Percentiles rank a stretch among this genome's conserved stretches.
Conservation (phyloP, 1,284 basidiomycete genomes). For the Malassezia yamatoensis region DNA sequence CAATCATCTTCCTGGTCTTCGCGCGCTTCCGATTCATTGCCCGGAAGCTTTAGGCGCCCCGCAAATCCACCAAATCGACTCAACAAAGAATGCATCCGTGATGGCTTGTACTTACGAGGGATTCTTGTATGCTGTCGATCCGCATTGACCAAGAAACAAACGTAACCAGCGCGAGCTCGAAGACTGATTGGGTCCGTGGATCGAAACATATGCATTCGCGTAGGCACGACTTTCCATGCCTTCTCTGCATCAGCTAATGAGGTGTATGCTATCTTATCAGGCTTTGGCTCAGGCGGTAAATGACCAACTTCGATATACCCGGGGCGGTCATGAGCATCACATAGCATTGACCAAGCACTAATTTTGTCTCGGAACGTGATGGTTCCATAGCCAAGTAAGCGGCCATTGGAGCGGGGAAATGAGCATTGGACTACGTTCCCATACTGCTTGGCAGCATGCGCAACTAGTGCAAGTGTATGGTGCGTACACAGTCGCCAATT, state of each 20-base stretch:
- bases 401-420: conserved; percentile 3
- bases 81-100: not conserved
- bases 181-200: conserved; percentile 7
- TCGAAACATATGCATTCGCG: conserved; percentile 4
- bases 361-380: conserved; percentile 2
- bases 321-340: not conserved
- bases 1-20: too few species aligned
- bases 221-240: conserved; percentile 6
- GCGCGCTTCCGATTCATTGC: too few species aligned
- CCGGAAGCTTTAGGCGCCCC: not conserved
- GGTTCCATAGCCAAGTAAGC: conserved; percentile 10
- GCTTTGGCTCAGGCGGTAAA: not conserved
- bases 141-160: conserved; percentile 11
- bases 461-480: conserved; percentile 12
- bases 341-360: conserved; percentile 6
- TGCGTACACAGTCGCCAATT: conserved; percentile 10
- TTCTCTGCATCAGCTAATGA: not conserved
- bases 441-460: conserved; percentile 10
- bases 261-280: conserved; percentile 5
- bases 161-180: not conserved
- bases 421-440: conserved; percentile 3
- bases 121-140: conserved; percentile 1
- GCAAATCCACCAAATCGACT: conserved; percentile 9
- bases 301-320: conserved; percentile 9
- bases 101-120: not conserved